Conservation (phyloP, 345 rosid species). For the Acer saccharum region DNA sequence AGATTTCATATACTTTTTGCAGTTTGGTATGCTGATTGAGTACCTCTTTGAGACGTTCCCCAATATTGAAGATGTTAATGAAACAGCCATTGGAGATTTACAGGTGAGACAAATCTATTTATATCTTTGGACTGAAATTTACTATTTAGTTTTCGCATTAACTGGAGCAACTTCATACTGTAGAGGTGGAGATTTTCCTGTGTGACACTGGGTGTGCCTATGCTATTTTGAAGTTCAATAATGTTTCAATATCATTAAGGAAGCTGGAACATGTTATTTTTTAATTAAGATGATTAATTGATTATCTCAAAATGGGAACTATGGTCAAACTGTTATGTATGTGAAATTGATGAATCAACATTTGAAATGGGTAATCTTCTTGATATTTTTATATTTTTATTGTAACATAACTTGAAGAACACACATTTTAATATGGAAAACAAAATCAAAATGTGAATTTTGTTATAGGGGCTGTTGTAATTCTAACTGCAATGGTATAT, state of each 20-base stretch:
- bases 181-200: background rate
- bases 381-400: background rate
- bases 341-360: background rate
- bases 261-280: background rate
- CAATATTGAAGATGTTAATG: slow-evolving; percentile 62
- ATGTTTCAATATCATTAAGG: background rate
- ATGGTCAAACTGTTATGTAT: background rate
- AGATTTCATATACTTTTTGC: slow-evolving; percentile 30
- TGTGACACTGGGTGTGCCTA: background rate
- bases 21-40: slow-evolving; percentile 99
- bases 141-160: background rate
- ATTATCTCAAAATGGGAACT: background rate
- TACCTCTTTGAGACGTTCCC: slow-evolving; percentile 83
- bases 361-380: background rate
- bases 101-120: slow-evolving; percentile 54
- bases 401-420: background rate
- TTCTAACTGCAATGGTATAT: slow-evolving; percentile 31
- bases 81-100: slow-evolving; percentile 85
- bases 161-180: background rate
- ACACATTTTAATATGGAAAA: background rate
- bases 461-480: slow-evolving; percentile 1
- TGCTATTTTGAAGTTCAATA: background rate
- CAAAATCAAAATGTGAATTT: background rate
- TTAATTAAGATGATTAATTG: background rate
- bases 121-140: slow-evolving; percentile 22